A percentile compares a stretch with the other conserved stretches of the same genome.
phyloP scores from a whole-genome alignment of 1,284 basidiomycete species.

The Fomitopsis palustris region DNA sequence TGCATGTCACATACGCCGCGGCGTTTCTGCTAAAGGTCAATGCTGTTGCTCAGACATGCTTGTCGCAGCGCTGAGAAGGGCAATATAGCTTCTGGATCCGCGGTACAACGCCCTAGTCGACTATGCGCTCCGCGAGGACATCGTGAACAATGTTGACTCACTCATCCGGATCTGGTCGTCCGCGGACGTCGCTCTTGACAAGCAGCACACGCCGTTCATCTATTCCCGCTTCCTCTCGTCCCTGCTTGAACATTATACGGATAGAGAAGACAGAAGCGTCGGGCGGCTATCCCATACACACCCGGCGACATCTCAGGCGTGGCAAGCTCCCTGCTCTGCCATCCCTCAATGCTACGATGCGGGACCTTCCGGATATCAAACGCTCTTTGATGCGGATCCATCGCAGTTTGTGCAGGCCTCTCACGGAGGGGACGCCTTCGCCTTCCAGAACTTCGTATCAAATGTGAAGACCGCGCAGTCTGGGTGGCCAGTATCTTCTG shows the following conservation, averaged over 20 bases:
- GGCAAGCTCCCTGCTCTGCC: neutral
- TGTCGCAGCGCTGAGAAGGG: conserved; percentile 6
- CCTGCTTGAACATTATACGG: conserved; percentile 29
- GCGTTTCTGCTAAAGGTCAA: conserved; percentile 56
- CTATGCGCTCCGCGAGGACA: conserved; percentile 34
- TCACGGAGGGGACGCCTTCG: neutral
- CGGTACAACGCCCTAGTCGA: conserved; percentile 41
- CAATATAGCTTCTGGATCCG: conserved; percentile 38
- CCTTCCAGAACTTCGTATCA: neutral
- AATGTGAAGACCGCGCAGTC: neutral
- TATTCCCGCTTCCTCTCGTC: conserved; percentile 50
- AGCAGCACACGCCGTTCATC: conserved; percentile 14
- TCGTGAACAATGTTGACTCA: conserved; percentile 37
- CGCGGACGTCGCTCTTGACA: conserved; percentile 21
- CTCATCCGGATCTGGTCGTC: conserved; percentile 47
- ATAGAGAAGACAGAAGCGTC: neutral
- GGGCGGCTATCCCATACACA: neutral
- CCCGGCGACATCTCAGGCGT: neutral
- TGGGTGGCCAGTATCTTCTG: neutral
- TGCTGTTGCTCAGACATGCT: conserved; percentile 1
- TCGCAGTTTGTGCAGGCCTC: neutral
- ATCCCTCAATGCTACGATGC: neutral
- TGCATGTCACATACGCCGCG: conserved; percentile 58
- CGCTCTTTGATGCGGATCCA: neutral
- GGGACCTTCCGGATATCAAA: neutral